Evolutionary conservation across 495 filamentous ascomycete genomes (phyloP), one percentile per base, ranked within the genome.

Genomic region (Trypethelium eluteriae): DNA sequence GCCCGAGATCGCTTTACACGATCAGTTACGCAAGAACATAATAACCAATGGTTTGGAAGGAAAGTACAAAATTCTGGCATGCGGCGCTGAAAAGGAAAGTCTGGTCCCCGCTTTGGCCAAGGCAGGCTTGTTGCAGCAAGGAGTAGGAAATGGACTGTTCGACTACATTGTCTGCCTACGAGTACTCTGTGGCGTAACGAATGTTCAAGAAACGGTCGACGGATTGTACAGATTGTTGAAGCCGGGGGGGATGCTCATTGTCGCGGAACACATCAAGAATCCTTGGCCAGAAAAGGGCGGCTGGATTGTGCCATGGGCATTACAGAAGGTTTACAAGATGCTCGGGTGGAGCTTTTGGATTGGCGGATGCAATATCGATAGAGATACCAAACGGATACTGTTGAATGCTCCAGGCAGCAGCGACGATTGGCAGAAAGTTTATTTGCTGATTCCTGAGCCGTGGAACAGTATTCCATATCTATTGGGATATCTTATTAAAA

Each of bases 201-300:
- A 69, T 16, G 71, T 66, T 11, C 66, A 73, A 35, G 70, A 70
- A 61, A 76, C 75, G 14, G 57, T 76, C 5, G 63, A 68, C 18
- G 67, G 62, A 0, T 66, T 80, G 39, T 79, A 79, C 62, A 44
- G 38, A 5, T 64, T 75, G 18, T 59, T 80, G 61, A 79, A 78
- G 66, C 78, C 78, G 1, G 77, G 78, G 5, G 78, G 78, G 0
- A 53, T 73, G 47, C 70, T 80, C 71, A 61, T 80, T 34, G 71
- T 80, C 6, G 76, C 70, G 44, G 78, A 80, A 64, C 78, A 80
- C 68, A 70, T 78, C 3, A 65, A 47, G 12, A 79, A 77, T 64
- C 69, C 72, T 2, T 75, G 75, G 70, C 39, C 65, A 10, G 62
- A 56, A 1, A 65, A 67, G 39, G 41, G 39, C 2, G 75, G 76